These are phyloP conservation scores for Cryoendolithus antarcticus DNA, from an alignment of 2,329 filamentous ascomycete species.

Conservation along the genomic window DNA sequence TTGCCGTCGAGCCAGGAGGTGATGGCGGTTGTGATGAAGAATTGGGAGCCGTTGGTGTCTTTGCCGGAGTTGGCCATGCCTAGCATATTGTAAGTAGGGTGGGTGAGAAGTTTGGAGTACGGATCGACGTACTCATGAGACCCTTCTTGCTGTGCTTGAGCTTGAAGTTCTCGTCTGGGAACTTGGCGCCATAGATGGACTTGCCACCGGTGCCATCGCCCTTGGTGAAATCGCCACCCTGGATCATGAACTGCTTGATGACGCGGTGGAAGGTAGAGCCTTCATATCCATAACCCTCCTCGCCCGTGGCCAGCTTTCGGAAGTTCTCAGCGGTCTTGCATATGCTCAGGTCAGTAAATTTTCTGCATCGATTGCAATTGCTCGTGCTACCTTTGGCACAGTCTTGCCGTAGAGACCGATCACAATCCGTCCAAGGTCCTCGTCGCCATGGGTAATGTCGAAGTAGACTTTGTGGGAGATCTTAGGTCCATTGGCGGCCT, in stretches of 20 bases:
- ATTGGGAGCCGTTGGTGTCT: conserved; percentile 81
- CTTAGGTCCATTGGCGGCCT: conserved; percentile 64
- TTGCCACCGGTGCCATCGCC: conserved; percentile 77
- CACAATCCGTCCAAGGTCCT: conserved; percentile 61
- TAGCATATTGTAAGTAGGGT: conserved; percentile 13
- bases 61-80: conserved; percentile 76
- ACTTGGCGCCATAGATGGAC: conserved; percentile 77
- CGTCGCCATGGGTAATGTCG: conserved; percentile 65
- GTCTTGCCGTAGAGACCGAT: conserved; percentile 82
- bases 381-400: conserved; percentile 51
- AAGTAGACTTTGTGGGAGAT: conserved; percentile 55
- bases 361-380: conserved; percentile 7
- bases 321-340: conserved; percentile 56
- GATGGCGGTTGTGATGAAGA: conserved; percentile 78
- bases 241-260: conserved; percentile 86
- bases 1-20: conserved; percentile 73
- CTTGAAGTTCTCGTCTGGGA: conserved; percentile 90
- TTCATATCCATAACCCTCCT: conserved; percentile 77
- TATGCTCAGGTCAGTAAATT: neutral
- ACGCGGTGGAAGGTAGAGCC: conserved; percentile 79
- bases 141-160: conserved; percentile 80
- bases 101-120: conserved; percentile 29
- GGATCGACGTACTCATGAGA: conserved; percentile 47
- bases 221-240: conserved; percentile 79
- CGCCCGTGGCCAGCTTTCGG: conserved; percentile 68